Base-by-base conservation (phyloP, 176 grass and related monocot genomes). In the Puya raimondii region DNA sequence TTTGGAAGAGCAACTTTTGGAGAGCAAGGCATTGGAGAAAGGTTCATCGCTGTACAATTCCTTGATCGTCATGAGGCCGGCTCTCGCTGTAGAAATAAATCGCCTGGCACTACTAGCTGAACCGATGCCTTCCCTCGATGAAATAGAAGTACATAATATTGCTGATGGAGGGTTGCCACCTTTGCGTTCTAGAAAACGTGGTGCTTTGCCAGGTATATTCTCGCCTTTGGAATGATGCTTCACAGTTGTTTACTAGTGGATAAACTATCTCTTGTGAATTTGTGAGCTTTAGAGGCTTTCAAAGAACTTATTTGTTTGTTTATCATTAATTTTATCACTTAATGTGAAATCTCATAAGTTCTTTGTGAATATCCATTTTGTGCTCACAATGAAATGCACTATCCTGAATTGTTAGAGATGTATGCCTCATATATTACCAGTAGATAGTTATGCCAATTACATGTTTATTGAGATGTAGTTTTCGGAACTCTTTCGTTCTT, bases 21-120 rank as follows among this genome's bases (percentile, higher is more conserved):
- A 92, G 81, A 81, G 86, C 77, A 87, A 92, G 93, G 81, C 83
- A 50, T 92, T 88, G 93, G 86, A 78, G 61, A 92, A 85, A 85
- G 89, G 89, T 59, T 97, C 93, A 50, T 92, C 86, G 52, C 79
- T 97, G 74, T 97, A 92, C 72, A 97, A 97, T 83, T 97, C 86
- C 75, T 81, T 97, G 79, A 72, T 90, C n/a, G 80, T 92, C 77
- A 79, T 84, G 56, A 88, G 71, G 69, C 86, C 86, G 76, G 81
- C 69, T 64, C 77, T 89, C 75, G 48, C 82, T 70, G 53, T 23
- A 12, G 93, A 97, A 76, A 89, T 97, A 83, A 85, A 79, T 16
- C 53, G 53, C 74, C 53, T 92, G 66, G 74, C 79, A 67, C 82
- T 97, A 63, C 85, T 97, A 82, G 89, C 86, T 79, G 93, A 92